Evolutionary conservation across 2,329 filamentous ascomycete genomes (phyloP).

Genomic region (Fusarium staphyleae): DNA sequence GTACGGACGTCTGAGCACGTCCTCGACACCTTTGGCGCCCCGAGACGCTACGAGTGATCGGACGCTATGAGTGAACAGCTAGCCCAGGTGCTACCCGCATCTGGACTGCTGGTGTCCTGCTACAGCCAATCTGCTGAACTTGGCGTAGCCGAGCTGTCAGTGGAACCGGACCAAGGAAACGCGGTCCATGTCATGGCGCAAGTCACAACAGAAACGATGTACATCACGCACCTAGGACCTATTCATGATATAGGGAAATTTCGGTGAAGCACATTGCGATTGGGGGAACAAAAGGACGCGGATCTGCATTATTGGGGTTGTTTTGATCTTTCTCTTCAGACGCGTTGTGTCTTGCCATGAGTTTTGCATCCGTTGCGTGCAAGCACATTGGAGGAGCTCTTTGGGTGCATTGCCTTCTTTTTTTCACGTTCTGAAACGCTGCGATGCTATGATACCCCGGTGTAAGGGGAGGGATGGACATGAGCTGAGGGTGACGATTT

Average conservation of each 20-base stretch:
- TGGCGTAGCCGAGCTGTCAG: constrained; percentile 11
- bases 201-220: constrained; percentile 42
- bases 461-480: constrained; percentile 27
- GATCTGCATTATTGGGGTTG: constrained; percentile 36
- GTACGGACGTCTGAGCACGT: constrained; percentile 48
- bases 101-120: background rate
- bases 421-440: constrained; percentile 17
- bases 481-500: background rate
- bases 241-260: constrained; percentile 34
- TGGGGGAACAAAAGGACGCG: constrained; percentile 21
- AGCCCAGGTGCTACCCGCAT: constrained; percentile 11
- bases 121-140: constrained; percentile 7
- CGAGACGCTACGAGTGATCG: constrained; percentile 43
- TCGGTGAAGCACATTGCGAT: constrained; percentile 18
- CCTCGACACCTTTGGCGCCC: constrained; percentile 43
- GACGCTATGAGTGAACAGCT: constrained; percentile 11
- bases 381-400: constrained; percentile 18
- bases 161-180: constrained; percentile 21
- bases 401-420: constrained; percentile 26
- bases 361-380: constrained; percentile 22
- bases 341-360: constrained; percentile 19
- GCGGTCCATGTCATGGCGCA: constrained; percentile 8
- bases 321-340: constrained; percentile 31
- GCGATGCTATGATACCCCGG: constrained; percentile 34
- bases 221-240: constrained; percentile 31